Conservation (phyloP, 441 rosid genomes). For the Erysimum pusillum region DNA sequence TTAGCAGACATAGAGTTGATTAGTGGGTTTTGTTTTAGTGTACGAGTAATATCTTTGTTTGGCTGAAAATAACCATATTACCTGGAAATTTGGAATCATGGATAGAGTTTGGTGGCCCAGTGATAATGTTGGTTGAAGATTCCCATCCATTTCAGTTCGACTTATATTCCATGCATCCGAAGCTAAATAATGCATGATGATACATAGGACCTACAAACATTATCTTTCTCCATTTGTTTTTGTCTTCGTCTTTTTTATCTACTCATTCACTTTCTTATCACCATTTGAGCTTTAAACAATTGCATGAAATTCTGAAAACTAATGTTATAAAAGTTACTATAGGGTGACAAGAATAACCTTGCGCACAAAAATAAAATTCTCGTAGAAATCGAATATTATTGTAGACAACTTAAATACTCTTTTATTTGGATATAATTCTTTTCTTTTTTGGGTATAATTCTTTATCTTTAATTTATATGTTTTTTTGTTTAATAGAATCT, state of each 20-base stretch:
- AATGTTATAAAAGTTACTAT: too few species aligned
- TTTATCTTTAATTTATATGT: too few species aligned
- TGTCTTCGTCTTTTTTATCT: not conserved
- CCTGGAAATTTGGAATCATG: not conserved
- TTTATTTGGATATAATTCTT: too few species aligned
- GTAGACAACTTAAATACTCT: too few species aligned
- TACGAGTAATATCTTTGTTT: slow-evolving; percentile 12
- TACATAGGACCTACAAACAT: slow-evolving; percentile 9
- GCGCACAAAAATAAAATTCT: too few species aligned
- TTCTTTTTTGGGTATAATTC: too few species aligned
- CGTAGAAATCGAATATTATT: too few species aligned
- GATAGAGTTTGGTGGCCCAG: slow-evolving; percentile 32
- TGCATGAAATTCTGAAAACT: too few species aligned
- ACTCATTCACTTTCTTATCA: not conserved
- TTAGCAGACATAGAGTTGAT: slow-evolving; percentile 5
- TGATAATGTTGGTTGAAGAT: slow-evolving; percentile 27
- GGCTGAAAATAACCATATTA: slow-evolving; percentile 12
- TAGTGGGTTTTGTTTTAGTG: not conserved
- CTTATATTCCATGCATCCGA: slow-evolving; percentile 3
- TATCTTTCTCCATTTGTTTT: slow-evolving; percentile 11
- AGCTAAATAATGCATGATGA: slow-evolving; percentile 19
- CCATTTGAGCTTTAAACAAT: too few species aligned
- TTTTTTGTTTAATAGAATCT: too few species aligned
- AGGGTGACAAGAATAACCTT: too few species aligned
- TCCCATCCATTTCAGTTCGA: slow-evolving; percentile 12